Evolutionary conservation across 208 protist species (phyloP).

Genomic region (Crithidia fasciculata): DNA sequence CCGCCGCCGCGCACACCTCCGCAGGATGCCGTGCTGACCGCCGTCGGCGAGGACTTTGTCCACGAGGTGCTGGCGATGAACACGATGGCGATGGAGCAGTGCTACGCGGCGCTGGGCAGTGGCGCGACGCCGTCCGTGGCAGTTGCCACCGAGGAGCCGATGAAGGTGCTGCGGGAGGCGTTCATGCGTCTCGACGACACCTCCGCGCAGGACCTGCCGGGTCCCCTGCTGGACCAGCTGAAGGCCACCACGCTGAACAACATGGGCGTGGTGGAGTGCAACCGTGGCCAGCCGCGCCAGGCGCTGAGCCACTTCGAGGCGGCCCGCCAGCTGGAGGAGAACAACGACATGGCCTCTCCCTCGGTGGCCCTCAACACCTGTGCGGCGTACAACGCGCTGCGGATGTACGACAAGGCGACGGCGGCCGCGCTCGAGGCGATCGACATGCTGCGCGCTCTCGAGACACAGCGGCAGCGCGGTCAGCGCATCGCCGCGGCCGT

Average conservation of each 20-base stretch:
- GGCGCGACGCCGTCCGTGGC: background rate
- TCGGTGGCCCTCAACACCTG: conserved; percentile 87
- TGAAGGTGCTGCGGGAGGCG: conserved; percentile 55
- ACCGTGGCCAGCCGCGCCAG: conserved; percentile 79
- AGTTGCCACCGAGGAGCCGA: conserved; percentile 50
- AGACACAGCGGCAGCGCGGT: conserved; percentile 54
- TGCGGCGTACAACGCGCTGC: conserved; percentile 84
- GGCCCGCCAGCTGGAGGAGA: conserved; percentile 80
- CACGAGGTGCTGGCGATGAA: conserved; percentile 85
- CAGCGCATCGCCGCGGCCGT: conserved; percentile 18
- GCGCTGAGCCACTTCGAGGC: conserved; percentile 87
- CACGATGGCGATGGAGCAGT: conserved; percentile 83
- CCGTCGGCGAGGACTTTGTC: conserved; percentile 59
- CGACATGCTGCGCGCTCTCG: conserved; percentile 83
- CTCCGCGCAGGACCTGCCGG: conserved; percentile 26
- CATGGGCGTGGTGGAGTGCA: conserved; percentile 87
- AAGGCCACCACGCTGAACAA: conserved; percentile 87
- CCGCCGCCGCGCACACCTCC: background rate
- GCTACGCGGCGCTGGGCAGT: conserved; percentile 40
- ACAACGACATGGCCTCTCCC: conserved; percentile 72
- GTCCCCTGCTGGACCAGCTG: conserved; percentile 66
- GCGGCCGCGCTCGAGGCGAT: conserved; percentile 86
- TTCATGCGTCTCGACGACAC: conserved; percentile 58
- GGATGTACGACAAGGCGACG: conserved; percentile 87
- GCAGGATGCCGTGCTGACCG: conserved; percentile 20